A percentile compares a stretch with the other conserved stretches of the same genome.
These are phyloP conservation scores for Knoxdaviesia proteae DNA, from an alignment of 2,329 filamentous ascomycete species.

Conservation along the genomic window DNA sequence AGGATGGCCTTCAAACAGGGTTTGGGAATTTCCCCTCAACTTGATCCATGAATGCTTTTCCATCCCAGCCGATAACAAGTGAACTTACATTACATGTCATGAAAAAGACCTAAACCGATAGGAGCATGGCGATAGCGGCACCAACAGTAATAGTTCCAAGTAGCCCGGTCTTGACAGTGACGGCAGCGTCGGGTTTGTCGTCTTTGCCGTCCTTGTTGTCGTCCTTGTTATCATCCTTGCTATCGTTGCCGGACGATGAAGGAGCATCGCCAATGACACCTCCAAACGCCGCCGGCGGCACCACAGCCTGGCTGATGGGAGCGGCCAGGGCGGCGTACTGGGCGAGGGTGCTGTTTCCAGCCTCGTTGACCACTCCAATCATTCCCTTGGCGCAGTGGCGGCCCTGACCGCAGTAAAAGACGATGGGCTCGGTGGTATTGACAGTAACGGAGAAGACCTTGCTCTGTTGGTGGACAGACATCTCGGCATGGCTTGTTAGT, in stretches of 20 bases:
- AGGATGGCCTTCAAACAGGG: no score
- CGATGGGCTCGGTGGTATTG: conserved; percentile 11
- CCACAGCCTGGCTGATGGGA: neutral
- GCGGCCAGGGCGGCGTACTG: conserved; percentile 2
- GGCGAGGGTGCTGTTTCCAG: conserved; percentile 6
- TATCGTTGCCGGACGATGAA: neutral
- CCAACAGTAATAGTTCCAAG: no score
- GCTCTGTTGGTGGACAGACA: conserved; percentile 5
- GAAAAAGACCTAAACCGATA: no score
- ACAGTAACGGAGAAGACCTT: conserved; percentile 10
- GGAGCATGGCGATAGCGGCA: no score
- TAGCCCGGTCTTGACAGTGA: neutral
- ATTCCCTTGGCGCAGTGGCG: conserved; percentile 13
- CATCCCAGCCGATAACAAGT: no score
- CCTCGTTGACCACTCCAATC: conserved; percentile 12
- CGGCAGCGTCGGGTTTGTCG: neutral
- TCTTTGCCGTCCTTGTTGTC: neutral
- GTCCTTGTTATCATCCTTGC: neutral
- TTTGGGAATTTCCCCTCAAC: no score
- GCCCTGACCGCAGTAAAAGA: conserved; percentile 11
- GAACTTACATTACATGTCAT: no score
- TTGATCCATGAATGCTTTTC: no score
- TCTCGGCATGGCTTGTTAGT: neutral
- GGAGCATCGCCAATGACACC: conserved; percentile 1
- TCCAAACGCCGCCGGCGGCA: neutral